phyloP scores from a whole-genome alignment of 2,329 filamentous ascomycete species.

The Sarocladium kiliense region DNA sequence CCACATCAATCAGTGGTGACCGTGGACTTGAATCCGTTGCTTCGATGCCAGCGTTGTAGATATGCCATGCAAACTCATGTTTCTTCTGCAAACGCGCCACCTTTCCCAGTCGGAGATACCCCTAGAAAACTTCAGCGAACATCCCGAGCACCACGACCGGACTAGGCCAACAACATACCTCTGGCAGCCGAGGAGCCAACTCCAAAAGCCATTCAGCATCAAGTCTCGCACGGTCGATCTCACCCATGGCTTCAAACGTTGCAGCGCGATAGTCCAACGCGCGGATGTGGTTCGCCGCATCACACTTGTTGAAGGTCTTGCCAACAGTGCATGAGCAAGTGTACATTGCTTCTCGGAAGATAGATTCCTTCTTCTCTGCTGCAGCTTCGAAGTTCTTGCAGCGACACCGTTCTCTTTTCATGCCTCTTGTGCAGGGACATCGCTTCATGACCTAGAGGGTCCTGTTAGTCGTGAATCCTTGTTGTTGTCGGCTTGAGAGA shows the following conservation, averaged over 20 bases:
- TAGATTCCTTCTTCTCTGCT: slow-evolving; percentile 25
- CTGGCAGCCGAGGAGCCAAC: slow-evolving; percentile 32
- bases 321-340: slow-evolving; percentile 31
- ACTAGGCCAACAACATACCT: slow-evolving; percentile 23
- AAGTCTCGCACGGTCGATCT: slow-evolving; percentile 30
- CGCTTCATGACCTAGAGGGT: slow-evolving; percentile 27
- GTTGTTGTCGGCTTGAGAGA: not conserved
- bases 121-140: slow-evolving; percentile 20
- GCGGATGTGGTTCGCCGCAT: slow-evolving; percentile 30
- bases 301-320: slow-evolving; percentile 33
- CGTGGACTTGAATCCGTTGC: slow-evolving; percentile 23
- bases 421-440: slow-evolving; percentile 28
- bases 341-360: slow-evolving; percentile 37
- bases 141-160: not conserved
- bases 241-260: slow-evolving; percentile 31
- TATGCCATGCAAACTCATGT: slow-evolving; percentile 31
- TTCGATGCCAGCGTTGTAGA: slow-evolving; percentile 34
- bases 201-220: slow-evolving; percentile 40
- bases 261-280: slow-evolving; percentile 37
- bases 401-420: slow-evolving; percentile 29
- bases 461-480: not conserved
- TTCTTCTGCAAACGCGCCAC: slow-evolving; percentile 31
- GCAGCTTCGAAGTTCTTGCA: slow-evolving; percentile 35
- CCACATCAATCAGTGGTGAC: slow-evolving; percentile 14
- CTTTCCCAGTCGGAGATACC: slow-evolving; percentile 37